Evolutionary conservation across 495 filamentous ascomycete species (phyloP), one percentile per base, ranked within the genome.

Genomic region (Aspergillus diversus): DNA sequence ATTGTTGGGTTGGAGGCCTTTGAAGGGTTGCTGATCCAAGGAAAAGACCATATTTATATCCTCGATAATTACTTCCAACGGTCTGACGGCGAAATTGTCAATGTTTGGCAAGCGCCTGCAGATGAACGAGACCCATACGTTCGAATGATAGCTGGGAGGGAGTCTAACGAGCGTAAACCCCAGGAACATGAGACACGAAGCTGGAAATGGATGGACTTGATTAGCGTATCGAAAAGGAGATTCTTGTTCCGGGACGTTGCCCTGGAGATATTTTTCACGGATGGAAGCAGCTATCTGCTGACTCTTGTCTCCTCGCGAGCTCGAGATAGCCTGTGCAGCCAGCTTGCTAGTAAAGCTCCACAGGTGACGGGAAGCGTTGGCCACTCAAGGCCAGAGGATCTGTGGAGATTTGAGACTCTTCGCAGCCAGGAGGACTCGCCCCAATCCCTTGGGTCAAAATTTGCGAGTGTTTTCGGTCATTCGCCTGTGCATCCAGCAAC

Each of bases 171-270:
- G 37, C 71, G 73, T 49, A 86, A 82, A 63, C 79, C 77, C 12
- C 78, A 80, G 31, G 91, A 95, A 53, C 90, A 93, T 67, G 90
- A 92, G 65, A 90, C 91, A 7, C 82, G 94, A 65, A 90, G 89
- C 73, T 99, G 95, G 96, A 90, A 88, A 62, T 97, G 93, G 92
- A 86, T 87, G 27, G 95, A 97, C 70, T 84, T 97, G 55, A 89
- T 97, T 65, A 98, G 94, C 75, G 90, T 97, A n/a, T 97, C 93
- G 13, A 98, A 98, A 75, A 85, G 95, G 13, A 88, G 93, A 31
- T 99, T 97, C 75, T 80, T 99, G 1, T 97, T 97, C 75, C 90
- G 95, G 31, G 95, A 98, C 71, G 95, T 98, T 42, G 93, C 91
- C 0, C 86, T 98, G 33, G 95, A 99, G 71, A 83, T 97, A 3